Evolutionary conservation across 1,284 basidiomycete species (phyloP).

Genomic region (Apiotrichum domesticum): DNA sequence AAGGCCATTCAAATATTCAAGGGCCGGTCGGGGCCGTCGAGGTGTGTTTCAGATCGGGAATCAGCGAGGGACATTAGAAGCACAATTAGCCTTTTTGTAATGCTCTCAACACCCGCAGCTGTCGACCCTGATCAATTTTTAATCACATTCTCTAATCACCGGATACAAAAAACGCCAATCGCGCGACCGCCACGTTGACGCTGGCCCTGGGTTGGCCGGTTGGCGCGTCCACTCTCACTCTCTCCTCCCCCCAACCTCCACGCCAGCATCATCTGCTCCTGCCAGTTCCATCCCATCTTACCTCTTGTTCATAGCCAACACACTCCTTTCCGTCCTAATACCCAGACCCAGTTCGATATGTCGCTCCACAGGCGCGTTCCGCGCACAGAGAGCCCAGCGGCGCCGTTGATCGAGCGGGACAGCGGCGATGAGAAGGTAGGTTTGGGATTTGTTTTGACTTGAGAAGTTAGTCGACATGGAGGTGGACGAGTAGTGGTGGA

Average conservation of each 20-base stretch:
- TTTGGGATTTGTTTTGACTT: neutral
- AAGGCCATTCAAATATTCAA: no score
- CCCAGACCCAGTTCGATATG: constrained; percentile 5
- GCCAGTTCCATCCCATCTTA: neutral
- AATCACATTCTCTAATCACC: no score
- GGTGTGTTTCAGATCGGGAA: no score
- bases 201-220: neutral
- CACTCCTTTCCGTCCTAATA: neutral
- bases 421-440: constrained; percentile 17
- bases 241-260: neutral
- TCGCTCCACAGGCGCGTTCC: constrained; percentile 12
- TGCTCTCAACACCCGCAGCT: no score
- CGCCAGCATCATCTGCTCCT: neutral
- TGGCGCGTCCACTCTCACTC: neutral
- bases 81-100: no score
- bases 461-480: neutral
- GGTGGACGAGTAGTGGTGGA: no score
- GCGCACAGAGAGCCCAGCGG: constrained; percentile 6
- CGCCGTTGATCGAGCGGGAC: constrained; percentile 10
- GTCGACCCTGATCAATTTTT: no score
- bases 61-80: no score
- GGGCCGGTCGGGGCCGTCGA: no score
- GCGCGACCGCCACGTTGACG: no score
- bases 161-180: no score
- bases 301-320: neutral